Base-by-base conservation (phyloP, 495 filamentous ascomycete species). In the Penicillium cosmopolitanum region DNA sequence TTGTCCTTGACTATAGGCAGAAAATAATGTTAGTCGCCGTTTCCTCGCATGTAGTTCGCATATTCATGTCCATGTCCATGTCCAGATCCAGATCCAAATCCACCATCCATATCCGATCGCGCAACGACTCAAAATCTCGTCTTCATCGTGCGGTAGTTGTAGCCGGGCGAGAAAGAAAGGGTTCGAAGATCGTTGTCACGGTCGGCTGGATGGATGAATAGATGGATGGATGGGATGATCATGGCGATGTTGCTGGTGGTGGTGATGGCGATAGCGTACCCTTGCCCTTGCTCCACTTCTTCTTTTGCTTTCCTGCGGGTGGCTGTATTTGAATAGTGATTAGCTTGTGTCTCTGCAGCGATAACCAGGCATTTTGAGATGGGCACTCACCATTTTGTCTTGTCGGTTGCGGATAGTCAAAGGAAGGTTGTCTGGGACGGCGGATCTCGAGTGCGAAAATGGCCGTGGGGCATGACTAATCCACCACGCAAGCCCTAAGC, bases 201-300 rank as follows among this genome's bases (percentile, higher is more conserved):
- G 61, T 69, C 61, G 67, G 60, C 44, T 58, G 55, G 56, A 55
- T 50, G 57, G 55, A 31, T 31, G 4, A 0, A 31, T 31, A 6
- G 28, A 31, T 31, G 55, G 57, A 43, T 21, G 19, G 19, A 21
- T 21, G 19, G 19, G 19, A 21, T 38, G 15, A 5, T 52, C 46
- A 12, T 47, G 34, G 35, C 18, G 46, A 62, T 55, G 48, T 31
- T 31, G 28, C 6, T 31, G 36, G 57, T 62, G 55, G 63, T 65
- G 54, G 50, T 58, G 56, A 53, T 46, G 60, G 57, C 55, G 50
- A 66, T 74, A 69, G 77, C 83, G 69, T 87, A 93, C 90, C 90
- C 87, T 97, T 97, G 81, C 92, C 96, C 91, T 97, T 98, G 69
- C 93, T 97, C 94, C 94, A 97, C 94, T 97, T 96, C 92, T 98